Conservation (phyloP, 352 stramenopile species). For the Pythium dissotocum region DNA sequence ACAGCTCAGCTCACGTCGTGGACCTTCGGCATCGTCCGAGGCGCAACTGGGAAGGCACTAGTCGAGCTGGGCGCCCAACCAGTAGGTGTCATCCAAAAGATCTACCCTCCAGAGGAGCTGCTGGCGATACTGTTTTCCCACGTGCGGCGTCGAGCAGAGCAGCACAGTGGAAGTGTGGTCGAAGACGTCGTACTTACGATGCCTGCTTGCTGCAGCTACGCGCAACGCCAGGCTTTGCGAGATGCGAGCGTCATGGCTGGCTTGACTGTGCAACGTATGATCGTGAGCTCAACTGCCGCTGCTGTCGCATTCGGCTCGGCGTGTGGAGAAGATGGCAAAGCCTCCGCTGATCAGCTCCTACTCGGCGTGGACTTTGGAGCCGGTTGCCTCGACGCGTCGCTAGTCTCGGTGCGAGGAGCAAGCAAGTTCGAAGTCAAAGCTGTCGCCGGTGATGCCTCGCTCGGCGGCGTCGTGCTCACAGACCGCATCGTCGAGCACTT, state of each 20-base stretch:
- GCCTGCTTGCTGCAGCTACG: constrained; percentile 44
- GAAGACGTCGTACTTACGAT: constrained; percentile 32
- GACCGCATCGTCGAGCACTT: constrained; percentile 32
- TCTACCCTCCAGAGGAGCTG: constrained; percentile 44
- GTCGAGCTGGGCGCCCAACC: constrained; percentile 26
- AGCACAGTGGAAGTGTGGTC: constrained; percentile 22
- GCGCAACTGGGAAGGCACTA: constrained; percentile 33
- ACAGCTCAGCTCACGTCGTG: constrained; percentile 22
- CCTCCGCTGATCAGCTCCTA: constrained; percentile 15
- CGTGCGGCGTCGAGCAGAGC: constrained; percentile 42
- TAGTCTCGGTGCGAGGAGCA: constrained; percentile 19
- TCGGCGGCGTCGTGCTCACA: constrained; percentile 31
- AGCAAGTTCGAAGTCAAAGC: constrained; percentile 19
- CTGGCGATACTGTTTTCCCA: constrained; percentile 37
- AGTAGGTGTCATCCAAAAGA: background rate
- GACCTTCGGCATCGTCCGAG: constrained; percentile 36
- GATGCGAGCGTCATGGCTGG: constrained; percentile 43
- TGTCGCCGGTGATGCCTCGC: constrained; percentile 10
- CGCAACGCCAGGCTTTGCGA: constrained; percentile 41
- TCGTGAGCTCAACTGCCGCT: constrained; percentile 42
- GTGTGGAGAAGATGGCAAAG: background rate
- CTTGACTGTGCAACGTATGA: constrained; percentile 27
- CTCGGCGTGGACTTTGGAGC: constrained; percentile 40
- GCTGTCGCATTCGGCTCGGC: constrained; percentile 24
- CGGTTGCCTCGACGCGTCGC: constrained; percentile 33